These are phyloP conservation scores for Pichia sp. DNA, from an alignment of 1,139 yeast species.

Conservation along the genomic window DNA sequence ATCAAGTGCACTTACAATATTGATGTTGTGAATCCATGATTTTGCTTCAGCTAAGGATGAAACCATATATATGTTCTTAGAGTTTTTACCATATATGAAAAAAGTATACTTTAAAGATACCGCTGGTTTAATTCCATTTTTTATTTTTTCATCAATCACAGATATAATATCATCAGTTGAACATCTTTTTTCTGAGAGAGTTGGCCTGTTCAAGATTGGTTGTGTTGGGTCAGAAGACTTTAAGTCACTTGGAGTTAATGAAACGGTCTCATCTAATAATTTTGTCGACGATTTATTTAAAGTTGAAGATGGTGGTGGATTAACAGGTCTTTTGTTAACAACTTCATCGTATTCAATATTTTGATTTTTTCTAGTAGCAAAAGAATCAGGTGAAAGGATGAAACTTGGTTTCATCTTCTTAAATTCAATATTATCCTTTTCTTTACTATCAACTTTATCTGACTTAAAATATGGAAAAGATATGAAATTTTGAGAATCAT, in stretches of 20 bases:
- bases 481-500: slow-evolving; percentile 4
- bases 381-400: slow-evolving; percentile 27
- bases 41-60: slow-evolving; percentile 34
- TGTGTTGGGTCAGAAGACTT: no score
- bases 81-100: slow-evolving; percentile 33
- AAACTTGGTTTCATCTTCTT: slow-evolving; percentile 24
- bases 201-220: no score
- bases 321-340: slow-evolving; percentile 10
- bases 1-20: slow-evolving; percentile 47
- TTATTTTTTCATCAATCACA: background rate
- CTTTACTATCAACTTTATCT: slow-evolving; percentile 7
- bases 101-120: slow-evolving; percentile 22
- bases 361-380: slow-evolving; percentile 29
- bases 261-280: background rate
- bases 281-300: background rate
- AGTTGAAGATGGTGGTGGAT: background rate
- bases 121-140: background rate
- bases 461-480: slow-evolving; percentile 12
- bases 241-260: no score
- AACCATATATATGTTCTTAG: slow-evolving; percentile 31
- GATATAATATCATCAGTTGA: background rate
- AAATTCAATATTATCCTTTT: background rate
- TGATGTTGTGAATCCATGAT: slow-evolving; percentile 53
- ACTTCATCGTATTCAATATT: slow-evolving; percentile 23
- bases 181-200: background rate